Percentiles rank a stretch among this genome's conserved stretches.
Evolutionary conservation across 495 filamentous ascomycete genomes (phyloP).

Genomic region (Aspergillus incahuasiensis): DNA sequence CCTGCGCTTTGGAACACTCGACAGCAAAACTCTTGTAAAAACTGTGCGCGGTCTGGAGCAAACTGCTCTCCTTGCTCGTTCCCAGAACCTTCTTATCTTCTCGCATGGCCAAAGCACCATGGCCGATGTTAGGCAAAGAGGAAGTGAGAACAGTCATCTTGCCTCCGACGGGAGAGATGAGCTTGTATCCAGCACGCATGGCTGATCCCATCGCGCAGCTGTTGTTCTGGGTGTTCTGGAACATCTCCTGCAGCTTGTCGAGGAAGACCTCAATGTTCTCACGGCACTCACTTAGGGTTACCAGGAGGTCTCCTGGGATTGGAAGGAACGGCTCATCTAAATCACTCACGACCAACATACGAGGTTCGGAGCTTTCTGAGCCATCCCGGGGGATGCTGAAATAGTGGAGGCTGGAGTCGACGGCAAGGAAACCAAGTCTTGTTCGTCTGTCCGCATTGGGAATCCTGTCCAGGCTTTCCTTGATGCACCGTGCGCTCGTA

Average conservation of each 20-base stretch:
- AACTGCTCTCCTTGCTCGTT: conserved; percentile 80
- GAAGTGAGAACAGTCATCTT: conserved; percentile 90
- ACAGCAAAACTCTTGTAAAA: conserved; percentile 99
- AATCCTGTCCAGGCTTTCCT: conserved; percentile 93
- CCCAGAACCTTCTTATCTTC: conserved; percentile 97
- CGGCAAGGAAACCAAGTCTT: conserved; percentile 88
- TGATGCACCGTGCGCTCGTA: conserved; percentile 87
- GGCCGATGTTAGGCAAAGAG: conserved; percentile 83
- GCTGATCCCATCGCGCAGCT: conserved; percentile 90
- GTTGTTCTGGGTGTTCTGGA: conserved; percentile 83
- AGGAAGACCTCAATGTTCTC: conserved; percentile 89
- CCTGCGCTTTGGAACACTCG: conserved; percentile 97
- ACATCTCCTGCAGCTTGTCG: conserved; percentile 90
- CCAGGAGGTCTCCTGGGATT: conserved; percentile 86
- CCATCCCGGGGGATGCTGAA: conserved; percentile 88
- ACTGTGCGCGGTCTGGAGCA: conserved; percentile 86
- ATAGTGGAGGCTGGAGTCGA: conserved; percentile 93
- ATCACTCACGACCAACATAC: conserved; percentile 93
- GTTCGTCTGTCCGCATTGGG: conserved; percentile 94
- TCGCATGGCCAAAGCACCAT: conserved; percentile 85
- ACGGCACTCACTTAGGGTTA: conserved; percentile 83
- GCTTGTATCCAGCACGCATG: conserved; percentile 85
- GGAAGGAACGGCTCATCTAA: conserved; percentile 96
- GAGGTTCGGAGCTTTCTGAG: conserved; percentile 73
- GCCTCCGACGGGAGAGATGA: conserved; percentile 88